phyloP scores from a whole-genome alignment of 225 moss, liverwort and hornwort genomes.

The Marchantia paleacea region DNA sequence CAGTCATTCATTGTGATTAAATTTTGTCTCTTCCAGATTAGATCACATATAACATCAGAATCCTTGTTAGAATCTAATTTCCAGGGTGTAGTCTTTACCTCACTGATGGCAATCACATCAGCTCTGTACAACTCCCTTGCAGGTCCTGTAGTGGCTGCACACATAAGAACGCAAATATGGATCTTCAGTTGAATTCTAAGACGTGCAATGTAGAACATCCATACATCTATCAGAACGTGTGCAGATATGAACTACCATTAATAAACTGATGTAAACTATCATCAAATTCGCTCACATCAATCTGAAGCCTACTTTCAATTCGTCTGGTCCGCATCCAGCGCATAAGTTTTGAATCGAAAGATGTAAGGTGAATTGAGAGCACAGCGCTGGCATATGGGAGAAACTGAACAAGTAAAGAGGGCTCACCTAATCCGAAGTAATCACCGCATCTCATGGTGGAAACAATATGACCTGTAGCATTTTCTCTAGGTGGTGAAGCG shows the following conservation, averaged over 20 bases:
- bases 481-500: slow-evolving; percentile 28
- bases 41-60: neutral
- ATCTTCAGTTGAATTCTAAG: neutral
- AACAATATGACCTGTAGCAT: slow-evolving; percentile 28
- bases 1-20: neutral
- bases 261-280: neutral
- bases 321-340: too few relatives aligned
- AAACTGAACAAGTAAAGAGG: neutral
- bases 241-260: neutral
- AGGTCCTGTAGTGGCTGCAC: slow-evolving; percentile 49
- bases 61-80: neutral
- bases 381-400: neutral
- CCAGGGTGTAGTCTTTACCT: slow-evolving; percentile 26
- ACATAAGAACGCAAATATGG: slow-evolving; percentile 1
- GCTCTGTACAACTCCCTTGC: slow-evolving; percentile 36
- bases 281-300: neutral
- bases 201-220: neutral
- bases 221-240: neutral
- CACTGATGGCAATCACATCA: slow-evolving; percentile 49
- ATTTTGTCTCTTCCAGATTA: neutral
- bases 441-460: slow-evolving; percentile 49
- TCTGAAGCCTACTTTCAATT: neutral
- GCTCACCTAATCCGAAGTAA: slow-evolving; percentile 66
- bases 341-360: neutral
- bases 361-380: neutral